Percentiles rank a stretch among this genome's conserved stretches.
phyloP scores from a whole-genome alignment of 2,329 filamentous ascomycete species.

The Aspergillus caelatus region DNA sequence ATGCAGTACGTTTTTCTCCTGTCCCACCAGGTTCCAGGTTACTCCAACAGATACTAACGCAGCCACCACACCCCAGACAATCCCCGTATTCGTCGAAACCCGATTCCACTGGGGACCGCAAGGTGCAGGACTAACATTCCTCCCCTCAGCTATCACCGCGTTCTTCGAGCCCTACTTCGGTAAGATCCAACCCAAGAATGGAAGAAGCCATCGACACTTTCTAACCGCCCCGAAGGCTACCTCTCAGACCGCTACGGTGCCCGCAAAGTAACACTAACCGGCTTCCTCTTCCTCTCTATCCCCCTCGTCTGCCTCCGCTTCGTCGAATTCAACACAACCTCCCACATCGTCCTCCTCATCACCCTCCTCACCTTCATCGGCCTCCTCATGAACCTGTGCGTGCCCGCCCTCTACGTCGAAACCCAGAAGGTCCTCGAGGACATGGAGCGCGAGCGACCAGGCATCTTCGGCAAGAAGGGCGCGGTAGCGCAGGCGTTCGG shows the following conservation, averaged over 20 bases:
- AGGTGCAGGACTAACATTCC: slow-evolving; percentile 61
- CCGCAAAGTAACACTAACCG: slow-evolving; percentile 59
- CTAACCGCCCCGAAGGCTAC: slow-evolving; percentile 1
- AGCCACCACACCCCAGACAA: slow-evolving; percentile 19
- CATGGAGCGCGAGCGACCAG: slow-evolving; percentile 64
- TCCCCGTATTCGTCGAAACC: slow-evolving; percentile 59
- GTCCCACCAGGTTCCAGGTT: slow-evolving; percentile 19
- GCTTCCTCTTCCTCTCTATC: slow-evolving; percentile 61
- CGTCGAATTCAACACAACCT: slow-evolving; percentile 57
- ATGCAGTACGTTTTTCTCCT: slow-evolving; percentile 35
- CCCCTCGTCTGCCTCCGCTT: slow-evolving; percentile 68
- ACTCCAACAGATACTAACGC: slow-evolving; percentile 12
- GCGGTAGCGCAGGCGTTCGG: slow-evolving; percentile 69
- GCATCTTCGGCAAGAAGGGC: slow-evolving; percentile 62
- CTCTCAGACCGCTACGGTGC: slow-evolving; percentile 62
- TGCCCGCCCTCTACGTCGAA: slow-evolving; percentile 72
- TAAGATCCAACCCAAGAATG: slow-evolving; percentile 8
- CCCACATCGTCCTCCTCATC: slow-evolving; percentile 67
- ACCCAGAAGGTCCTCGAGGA: slow-evolving; percentile 56
- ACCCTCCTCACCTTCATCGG: slow-evolving; percentile 65
- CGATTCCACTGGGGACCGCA: slow-evolving; percentile 60
- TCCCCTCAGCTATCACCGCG: slow-evolving; percentile 62
- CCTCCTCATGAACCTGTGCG: slow-evolving; percentile 58
- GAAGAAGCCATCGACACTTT: not conserved
- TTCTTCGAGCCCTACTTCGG: slow-evolving; percentile 62